Evolutionary conservation across 352 stramenopile species (phyloP), one percentile per base, ranked within the genome.

Genomic region (Globisporangium spinosum): DNA sequence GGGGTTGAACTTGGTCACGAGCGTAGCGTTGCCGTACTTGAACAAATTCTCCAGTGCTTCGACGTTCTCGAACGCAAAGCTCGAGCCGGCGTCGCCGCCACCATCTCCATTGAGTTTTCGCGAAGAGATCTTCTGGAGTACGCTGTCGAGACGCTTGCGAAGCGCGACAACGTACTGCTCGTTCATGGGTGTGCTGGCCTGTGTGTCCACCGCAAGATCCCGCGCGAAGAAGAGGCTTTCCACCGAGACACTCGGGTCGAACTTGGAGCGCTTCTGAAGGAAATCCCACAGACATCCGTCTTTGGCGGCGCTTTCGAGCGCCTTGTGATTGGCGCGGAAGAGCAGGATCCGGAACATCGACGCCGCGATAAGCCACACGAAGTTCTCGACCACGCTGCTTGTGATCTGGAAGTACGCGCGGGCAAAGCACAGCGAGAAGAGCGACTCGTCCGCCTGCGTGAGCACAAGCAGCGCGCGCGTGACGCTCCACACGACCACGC

Each of bases 291-390:
- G 65, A 53, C 71, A 75, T 27, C 69, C 70, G 9, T 71, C 67
- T 1, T 56, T 47, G 34, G 71, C 74, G 0, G 69, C 65, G 1
- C 45, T 27, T 13, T 65, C 57, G 2, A 89, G 49, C 12, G 72
- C 72, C 13, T 69, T 43, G 53, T 79, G 76, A 23, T 62, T 83
- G 20, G 71, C 65, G 20, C 78, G 78, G 68, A 86, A 89, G 29
- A 89, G 69, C 65, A 87, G 40, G 47, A 85, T 79, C 27, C 80
- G 73, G 67, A 85, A 87, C 47, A 87, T 71, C 0, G 80, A 83
- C 9, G 77, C 69, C 7, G 75, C 68, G 23, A 47, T 71, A n/a
- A 89, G 62, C 22, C 74, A 69, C 7, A 77, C 76, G 27, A 87
- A 76, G 67, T 70, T 85, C 59, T 89, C 80, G 9, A 82, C 47